These are phyloP conservation scores for Chrysanthemum makinoi DNA, from an alignment of 129 eudicot genomes.

Conservation along the genomic window DNA sequence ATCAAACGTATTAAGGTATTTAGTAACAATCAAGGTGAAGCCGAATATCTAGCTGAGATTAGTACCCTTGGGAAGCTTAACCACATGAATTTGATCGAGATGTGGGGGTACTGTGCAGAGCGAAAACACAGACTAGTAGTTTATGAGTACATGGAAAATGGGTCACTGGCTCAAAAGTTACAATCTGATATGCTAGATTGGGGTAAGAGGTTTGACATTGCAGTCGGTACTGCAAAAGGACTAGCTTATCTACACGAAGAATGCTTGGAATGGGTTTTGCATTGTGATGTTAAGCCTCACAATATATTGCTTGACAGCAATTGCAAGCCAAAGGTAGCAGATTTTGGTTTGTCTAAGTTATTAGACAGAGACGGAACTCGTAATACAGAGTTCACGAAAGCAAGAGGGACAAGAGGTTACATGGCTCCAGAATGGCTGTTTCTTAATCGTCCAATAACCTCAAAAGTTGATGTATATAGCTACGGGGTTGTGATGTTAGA, in stretches of 20 bases:
- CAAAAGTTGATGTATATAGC: constrained; percentile 58
- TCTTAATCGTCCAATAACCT: constrained; percentile 39
- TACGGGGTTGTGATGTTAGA: constrained; percentile 49
- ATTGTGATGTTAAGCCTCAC: constrained; percentile 59
- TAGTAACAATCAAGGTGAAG: constrained; percentile 34
- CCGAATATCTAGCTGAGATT: constrained; percentile 46
- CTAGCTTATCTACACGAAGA: constrained; percentile 63
- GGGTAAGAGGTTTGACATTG: constrained; percentile 43
- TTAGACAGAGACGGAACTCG: constrained; percentile 22
- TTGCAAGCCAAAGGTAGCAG: constrained; percentile 46
- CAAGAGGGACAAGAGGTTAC: constrained; percentile 66
- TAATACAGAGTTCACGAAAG: constrained; percentile 33
- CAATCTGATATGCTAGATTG: constrained; percentile 32
- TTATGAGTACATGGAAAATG: constrained; percentile 48
- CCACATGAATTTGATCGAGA: constrained; percentile 49
- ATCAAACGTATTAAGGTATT: constrained; percentile 33
- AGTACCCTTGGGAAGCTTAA: constrained; percentile 46
- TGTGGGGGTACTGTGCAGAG: constrained; percentile 54
- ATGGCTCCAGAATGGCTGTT: constrained; percentile 70
- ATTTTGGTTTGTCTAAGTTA: constrained; percentile 47
- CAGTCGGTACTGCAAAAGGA: constrained; percentile 59
- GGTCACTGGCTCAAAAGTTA: constrained; percentile 38
- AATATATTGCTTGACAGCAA: constrained; percentile 38
- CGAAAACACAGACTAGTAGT: constrained; percentile 39
- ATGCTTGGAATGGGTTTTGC: constrained; percentile 67